phyloP scores from a whole-genome alignment of 2,329 filamentous ascomycete genomes.

The Keithomyces neogunnii region DNA sequence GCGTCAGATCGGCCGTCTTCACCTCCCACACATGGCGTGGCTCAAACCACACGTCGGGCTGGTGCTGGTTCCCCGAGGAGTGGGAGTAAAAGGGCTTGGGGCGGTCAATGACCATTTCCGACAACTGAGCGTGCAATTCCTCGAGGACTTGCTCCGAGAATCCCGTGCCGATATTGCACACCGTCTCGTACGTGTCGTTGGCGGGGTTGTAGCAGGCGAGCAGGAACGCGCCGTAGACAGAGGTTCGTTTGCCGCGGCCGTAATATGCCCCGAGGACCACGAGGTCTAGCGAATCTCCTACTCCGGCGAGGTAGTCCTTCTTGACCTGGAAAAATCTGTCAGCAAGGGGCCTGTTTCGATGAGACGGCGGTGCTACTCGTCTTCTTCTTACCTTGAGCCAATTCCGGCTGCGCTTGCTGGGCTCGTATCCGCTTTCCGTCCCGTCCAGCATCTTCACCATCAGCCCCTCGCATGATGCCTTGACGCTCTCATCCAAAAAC shows the following conservation, averaged over 20 bases:
- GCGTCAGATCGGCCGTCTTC: conserved; percentile 88
- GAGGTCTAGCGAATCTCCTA: conserved; percentile 92
- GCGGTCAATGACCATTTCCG: conserved; percentile 71
- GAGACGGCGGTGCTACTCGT: neutral
- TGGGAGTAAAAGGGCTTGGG: conserved; percentile 94
- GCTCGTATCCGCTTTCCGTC: conserved; percentile 86
- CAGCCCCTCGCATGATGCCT: conserved; percentile 89
- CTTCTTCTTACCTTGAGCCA: conserved; percentile 72
- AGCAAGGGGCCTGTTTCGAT: neutral
- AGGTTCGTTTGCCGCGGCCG: conserved; percentile 91
- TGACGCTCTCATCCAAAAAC: conserved; percentile 89
- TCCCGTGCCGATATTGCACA: conserved; percentile 97
- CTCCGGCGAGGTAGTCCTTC: conserved; percentile 91
- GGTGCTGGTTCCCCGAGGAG: conserved; percentile 75
- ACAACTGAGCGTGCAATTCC: conserved; percentile 69
- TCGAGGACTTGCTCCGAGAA: conserved; percentile 95
- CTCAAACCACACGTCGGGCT: conserved; percentile 98
- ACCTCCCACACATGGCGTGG: conserved; percentile 94
- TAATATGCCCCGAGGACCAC: conserved; percentile 93
- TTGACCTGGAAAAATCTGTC: conserved; percentile 57
- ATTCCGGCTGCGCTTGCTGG: conserved; percentile 90
- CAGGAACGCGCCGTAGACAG: conserved; percentile 90
- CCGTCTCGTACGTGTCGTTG: conserved; percentile 79
- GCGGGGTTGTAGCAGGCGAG: conserved; percentile 84
- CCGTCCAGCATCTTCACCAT: conserved; percentile 99